A percentile compares a stretch with the other conserved stretches of the same genome.
Evolutionary conservation across 768 basidiomycete genomes (phyloP).

Genomic region (Phanerochaete carnosa): DNA sequence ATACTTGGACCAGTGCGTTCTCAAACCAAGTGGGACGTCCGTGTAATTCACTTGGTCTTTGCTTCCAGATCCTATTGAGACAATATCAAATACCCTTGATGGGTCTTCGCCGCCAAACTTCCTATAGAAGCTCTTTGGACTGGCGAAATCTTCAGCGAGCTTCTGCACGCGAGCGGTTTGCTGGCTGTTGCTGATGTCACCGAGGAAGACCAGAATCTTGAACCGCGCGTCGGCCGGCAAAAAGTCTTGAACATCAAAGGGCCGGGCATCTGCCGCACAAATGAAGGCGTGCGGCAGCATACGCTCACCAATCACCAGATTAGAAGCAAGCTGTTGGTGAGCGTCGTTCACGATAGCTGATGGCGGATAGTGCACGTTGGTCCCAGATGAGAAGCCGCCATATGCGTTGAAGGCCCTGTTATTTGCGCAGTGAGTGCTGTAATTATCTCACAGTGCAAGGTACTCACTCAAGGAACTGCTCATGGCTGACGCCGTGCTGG

Average conservation of each 20-base stretch:
- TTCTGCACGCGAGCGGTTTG: constrained; percentile 14
- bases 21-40: constrained; percentile 42
- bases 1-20: constrained; percentile 61
- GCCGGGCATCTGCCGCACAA: constrained; percentile 42
- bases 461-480: constrained; percentile 42
- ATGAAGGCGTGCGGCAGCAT: constrained; percentile 45
- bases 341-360: constrained; percentile 33
- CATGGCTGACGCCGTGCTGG: constrained; percentile 44
- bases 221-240: constrained; percentile 45
- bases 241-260: constrained; percentile 48
- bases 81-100: constrained; percentile 39
- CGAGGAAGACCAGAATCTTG: constrained; percentile 45
- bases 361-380: constrained; percentile 46
- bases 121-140: constrained; percentile 14
- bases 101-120: constrained; percentile 9
- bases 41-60: constrained; percentile 40
- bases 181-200: constrained; percentile 27
- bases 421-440: background rate
- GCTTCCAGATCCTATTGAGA: constrained; percentile 35
- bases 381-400: constrained; percentile 44
- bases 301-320: constrained; percentile 46
- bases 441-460: background rate
- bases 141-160: constrained; percentile 17
- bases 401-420: constrained; percentile 41
- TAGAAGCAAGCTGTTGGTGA: constrained; percentile 34